A percentile compares a stretch with the other conserved stretches of the same genome.
These are phyloP conservation scores for Spatholobus suberectus DNA, from an alignment of 306 rosid species.

Conservation along the genomic window DNA sequence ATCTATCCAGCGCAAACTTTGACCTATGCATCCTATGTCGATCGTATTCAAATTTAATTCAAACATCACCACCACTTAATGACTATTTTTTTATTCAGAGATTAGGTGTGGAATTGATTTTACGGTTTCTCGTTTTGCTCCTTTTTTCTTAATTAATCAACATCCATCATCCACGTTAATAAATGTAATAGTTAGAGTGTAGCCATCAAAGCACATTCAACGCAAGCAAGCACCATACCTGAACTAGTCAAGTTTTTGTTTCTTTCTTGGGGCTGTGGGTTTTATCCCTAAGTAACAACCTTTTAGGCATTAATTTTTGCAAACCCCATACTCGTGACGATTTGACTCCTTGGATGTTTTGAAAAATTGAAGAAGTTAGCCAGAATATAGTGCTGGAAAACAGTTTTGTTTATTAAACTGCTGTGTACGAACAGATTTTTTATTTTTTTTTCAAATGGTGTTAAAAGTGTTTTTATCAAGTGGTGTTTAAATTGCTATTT, in stretches of 20 bases:
- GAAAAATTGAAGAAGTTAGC: not conserved
- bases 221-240: not conserved
- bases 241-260: not conserved
- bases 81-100: constrained; percentile 15
- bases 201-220: constrained; percentile 7
- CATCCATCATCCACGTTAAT: not conserved
- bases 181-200: not conserved
- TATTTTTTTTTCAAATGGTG: no score
- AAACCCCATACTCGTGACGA: constrained; percentile 16
- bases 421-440: no score
- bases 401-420: not conserved
- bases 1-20: constrained; percentile 7
- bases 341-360: not conserved
- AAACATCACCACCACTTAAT: constrained; percentile 1
- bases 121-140: not conserved
- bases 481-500: not conserved
- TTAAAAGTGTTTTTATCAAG: not conserved
- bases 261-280: not conserved
- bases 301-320: not conserved
- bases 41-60: constrained; percentile 27
- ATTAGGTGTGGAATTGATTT: constrained; percentile 24
- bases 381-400: not conserved
- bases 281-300: not conserved
- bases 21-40: constrained; percentile 13
- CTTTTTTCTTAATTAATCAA: not conserved